Base-by-base conservation (phyloP, 306 rosid species). In the Malus asiatica region DNA sequence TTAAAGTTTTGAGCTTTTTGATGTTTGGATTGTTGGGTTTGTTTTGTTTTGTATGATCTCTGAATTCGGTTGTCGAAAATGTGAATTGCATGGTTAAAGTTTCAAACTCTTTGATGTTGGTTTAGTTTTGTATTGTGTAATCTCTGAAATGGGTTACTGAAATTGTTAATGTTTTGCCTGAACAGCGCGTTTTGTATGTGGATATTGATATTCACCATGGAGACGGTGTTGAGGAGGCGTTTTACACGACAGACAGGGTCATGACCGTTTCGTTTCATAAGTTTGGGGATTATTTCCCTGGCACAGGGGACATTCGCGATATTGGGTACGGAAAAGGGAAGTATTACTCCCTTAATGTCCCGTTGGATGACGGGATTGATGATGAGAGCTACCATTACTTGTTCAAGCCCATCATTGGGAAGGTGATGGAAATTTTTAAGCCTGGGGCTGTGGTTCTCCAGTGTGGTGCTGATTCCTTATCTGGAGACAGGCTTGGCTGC, bases 401-500 rank as follows among this genome's bases (percentile, higher is more conserved):
- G 90, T 92, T 92, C 88, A 92, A 92, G 79, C 97, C 97, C 38
- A 76, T 92, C 76, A 88, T 92, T 61, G 89, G 87, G 74, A 92
- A 92, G 83, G 97, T 92, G 19, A 92, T 92, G 97, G 97, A 92
- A 82, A 83, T 92, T 80, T 92, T 89, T 80, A 85, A 74, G 81
- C 97, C 96, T 22, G 97, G 96, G 78, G 97, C 97, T 22, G 97
- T 92, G 64, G 96, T 89, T 84, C 97, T 92, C 77, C 97, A 92
- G 83, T 92, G 97, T 19, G 97, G 97, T 70, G 97, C 97, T 18
- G 97, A 91, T 82, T 91, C 97, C 45, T 86, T 91, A 76, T 91
- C 95, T 55, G 97, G 97, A 66, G 97, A 92, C 64, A 88, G 97
- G 84, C 79, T 92, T 80, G 97, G 97, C 55, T 92, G 97, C 80